Evolutionary conservation across 2,329 filamentous ascomycete species (phyloP), one percentile per base, ranked within the genome.

Genomic region (Botrytis cinerea): DNA sequence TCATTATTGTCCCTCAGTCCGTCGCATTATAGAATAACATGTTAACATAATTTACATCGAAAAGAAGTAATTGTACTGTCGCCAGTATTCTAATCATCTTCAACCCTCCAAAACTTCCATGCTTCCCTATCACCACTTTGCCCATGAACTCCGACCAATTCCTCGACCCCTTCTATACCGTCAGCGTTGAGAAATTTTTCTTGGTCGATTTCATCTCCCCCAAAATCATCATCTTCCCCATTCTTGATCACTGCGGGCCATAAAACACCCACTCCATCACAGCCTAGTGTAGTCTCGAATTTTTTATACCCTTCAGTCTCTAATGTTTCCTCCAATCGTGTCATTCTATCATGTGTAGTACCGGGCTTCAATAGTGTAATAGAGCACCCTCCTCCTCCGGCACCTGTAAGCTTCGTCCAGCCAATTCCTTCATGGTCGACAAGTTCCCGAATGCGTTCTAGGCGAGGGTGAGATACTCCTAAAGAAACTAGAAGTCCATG

Each of bases 331-430:
- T 95, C 89, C 25, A 98, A 84, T 16, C 86, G 84, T 38, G 85
- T 82, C 43, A 97, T 83, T 78, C 88, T 88, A 75, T 88, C 84
- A 25, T 81, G 78, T 10, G 88, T 81, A 1, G 88, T 85, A 45
- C 88, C 89, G 0, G 93, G 92, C 76, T 91, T 92, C 67, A 99
- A 86, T 6, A 99, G 85, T 0, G 95, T 97, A 78, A 99, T 98
- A 4, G 95, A 95, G 82, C 97, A 98, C 4, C 96, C 96, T 73
- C 96, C 97, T 20, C 96, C 97, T 35, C 96, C 96, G 1, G 96
- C 96, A 48, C 96, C 96, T 0, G 96, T 99, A 73, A 99, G 87
- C 82, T 99, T 99, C 20, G 96, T 98, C 95, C 95, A 99, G 45
- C 96, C 96, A 73, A 98, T 92, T 59, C 92, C 92, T 73, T 94